phyloP scores from a whole-genome alignment of 192 early-diverging fungal species.

The Gorgonomyces haynaldii region DNA sequence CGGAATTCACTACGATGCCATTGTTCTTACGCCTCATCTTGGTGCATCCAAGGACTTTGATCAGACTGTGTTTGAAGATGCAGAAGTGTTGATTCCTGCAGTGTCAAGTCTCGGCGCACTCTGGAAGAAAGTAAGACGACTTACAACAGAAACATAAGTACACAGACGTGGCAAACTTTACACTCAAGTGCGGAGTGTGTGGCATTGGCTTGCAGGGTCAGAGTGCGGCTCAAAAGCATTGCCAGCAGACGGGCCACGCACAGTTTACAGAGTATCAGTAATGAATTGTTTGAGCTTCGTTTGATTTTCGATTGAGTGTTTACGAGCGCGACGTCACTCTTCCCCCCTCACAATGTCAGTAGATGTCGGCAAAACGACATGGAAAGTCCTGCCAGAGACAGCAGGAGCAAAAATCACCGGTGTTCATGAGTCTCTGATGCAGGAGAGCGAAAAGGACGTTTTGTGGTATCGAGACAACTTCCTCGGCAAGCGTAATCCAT shows the following conservation, averaged over 20 bases:
- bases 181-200: constrained; percentile 55
- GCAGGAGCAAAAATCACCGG: background rate
- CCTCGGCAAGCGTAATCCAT: background rate
- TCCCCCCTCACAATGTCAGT: too few relatives aligned
- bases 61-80: constrained; percentile 48
- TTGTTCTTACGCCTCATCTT: constrained; percentile 48
- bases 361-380: too few relatives aligned
- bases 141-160: constrained; percentile 49
- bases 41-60: constrained; percentile 56
- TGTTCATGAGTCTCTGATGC: background rate
- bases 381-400: background rate
- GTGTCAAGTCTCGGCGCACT: constrained; percentile 21
- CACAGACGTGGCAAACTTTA: constrained; percentile 62
- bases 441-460: too few relatives aligned
- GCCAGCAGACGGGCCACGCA: constrained; percentile 35
- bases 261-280: constrained; percentile 36
- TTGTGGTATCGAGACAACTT: too few relatives aligned
- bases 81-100: constrained; percentile 21
- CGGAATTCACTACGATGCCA: constrained; percentile 67
- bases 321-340: too few relatives aligned
- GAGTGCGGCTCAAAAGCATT: constrained; percentile 53
- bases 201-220: constrained; percentile 36
- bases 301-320: too few relatives aligned
- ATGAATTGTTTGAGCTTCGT: too few relatives aligned
- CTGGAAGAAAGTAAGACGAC: constrained; percentile 22